Evolutionary conservation across 176 grass and related monocot species (phyloP), one percentile per base, ranked within the genome.

Genomic region (Carex parvula): DNA sequence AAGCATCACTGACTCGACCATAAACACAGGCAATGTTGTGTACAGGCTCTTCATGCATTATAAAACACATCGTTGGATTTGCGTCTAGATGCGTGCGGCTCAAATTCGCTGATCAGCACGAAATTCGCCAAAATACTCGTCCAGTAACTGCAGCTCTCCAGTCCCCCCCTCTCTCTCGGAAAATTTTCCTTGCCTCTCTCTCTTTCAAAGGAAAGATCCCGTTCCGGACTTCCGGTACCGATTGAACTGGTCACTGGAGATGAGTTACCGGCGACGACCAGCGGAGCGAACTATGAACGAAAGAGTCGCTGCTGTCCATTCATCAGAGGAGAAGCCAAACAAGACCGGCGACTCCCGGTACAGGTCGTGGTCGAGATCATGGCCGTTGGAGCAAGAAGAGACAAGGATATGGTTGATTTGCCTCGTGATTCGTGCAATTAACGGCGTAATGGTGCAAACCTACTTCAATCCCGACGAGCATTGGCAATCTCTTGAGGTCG

Each of bases 381-480:
- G 6, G 37, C 32, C 50, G 16, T 74, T 66, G 79, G 56, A 46
- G 24, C 15, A 6, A 57, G 78, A 81, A 48, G 91, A 93, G 42
- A 82, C 80, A 41, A 87, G 83, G 70, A 84, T 98, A 39, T 87
- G 90, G 91, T 53, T 79, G 29, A 74, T 93, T 15, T 84, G 86
- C 80, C 41, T 95, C 21, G 91, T 84, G 16, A 90, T 95, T 85
- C 92, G 95, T 63, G 86, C 68, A 18, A 87, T 69, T 12, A 98
- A 98, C 80, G 92, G 84, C 50, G 83, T 98, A 61, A 83, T 95
- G 69, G 84, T 94, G 68, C 91, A 86, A 74, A 95, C 92, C 63
- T 95, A 98, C 92, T 98, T 94, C 88, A 98, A 98, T 61, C 95
- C 92, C 26, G 91, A 93, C 69, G 95, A 98, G 86, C 95, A 98